Conservation (phyloP, 805 yeast genomes). For the Candida ovalis region DNA sequence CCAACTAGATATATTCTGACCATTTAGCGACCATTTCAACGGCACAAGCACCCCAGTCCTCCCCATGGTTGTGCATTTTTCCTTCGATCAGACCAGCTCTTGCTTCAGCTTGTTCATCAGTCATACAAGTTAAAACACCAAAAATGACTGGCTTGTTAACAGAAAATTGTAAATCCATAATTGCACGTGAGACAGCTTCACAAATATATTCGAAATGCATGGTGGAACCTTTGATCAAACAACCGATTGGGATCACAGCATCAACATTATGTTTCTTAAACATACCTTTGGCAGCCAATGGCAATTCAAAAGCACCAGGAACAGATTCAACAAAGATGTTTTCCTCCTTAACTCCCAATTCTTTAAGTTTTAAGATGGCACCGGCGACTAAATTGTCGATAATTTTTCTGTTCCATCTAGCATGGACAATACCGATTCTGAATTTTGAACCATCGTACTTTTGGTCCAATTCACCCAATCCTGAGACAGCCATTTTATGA, state of each 20-base stretch:
- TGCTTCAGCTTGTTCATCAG: constrained; percentile 89
- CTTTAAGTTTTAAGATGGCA: constrained; percentile 54
- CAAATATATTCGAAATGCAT: constrained; percentile 98
- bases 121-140: constrained; percentile 89
- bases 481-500: constrained; percentile 59
- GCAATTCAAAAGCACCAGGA: constrained; percentile 94
- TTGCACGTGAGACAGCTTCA: constrained; percentile 78
- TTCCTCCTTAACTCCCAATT: constrained; percentile 67
- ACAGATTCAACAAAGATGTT: constrained; percentile 81
- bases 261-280: constrained; percentile 54
- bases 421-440: constrained; percentile 84
- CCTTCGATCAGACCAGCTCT: constrained; percentile 82
- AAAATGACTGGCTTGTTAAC: constrained; percentile 79
- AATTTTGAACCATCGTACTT: constrained; percentile 52
- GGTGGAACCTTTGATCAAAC: constrained; percentile 91
- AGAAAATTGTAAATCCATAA: constrained; percentile 77
- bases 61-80: constrained; percentile 92
- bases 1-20: constrained; percentile 3
- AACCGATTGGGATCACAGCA: constrained; percentile 92
- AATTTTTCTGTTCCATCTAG: constrained; percentile 86
- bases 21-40: constrained; percentile 80
- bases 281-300: constrained; percentile 66
- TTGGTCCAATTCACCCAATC: constrained; percentile 58
- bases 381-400: constrained; percentile 81
- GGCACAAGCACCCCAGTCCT: constrained; percentile 99